Evolutionary conservation across 2,329 filamentous ascomycete genomes (phyloP), one percentile per base, ranked within the genome.

Genomic region (Colletotrichum sp.): DNA sequence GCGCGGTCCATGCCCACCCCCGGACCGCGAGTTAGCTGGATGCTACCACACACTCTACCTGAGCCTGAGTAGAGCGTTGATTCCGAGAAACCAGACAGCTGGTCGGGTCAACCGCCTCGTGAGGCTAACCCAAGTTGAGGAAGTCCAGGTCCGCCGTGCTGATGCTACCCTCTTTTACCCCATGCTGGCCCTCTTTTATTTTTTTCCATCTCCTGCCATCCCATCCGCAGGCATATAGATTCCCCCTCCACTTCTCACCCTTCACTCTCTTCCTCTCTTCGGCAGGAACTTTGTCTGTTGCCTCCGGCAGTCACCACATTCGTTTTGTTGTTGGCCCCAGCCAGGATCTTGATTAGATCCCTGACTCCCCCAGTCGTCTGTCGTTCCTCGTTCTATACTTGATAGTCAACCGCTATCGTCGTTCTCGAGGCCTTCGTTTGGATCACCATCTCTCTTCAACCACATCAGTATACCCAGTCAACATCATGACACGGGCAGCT

Each of bases 281-380:
- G 67, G 44, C 57, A 78, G 75, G 76, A 68, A 77, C 18, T 44
- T 67, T 30, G 15, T 71, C 66, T 76, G 75, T 78, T 76, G 60
- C 49, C 75, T 74, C 70, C 71, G 76, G 70, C 74, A 77, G 62
- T 76, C 67, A 76, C 36, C 66, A 78, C 76, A 71, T 67, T 77
- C 75, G 75, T 78, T 78, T 68, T 36, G 68, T 76, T 63, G 60
- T 75, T 75, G 71, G 75, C 36, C 59, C 44, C 55, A 73, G 34
- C 62, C 55, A 63, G 71, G 75, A 76, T 75, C 71, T 63, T 76
- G 62, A 71, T 75, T 67, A 71, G 71, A 75, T 66, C 65, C 71
- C 36, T 70, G 71, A 71, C 71, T 18, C 66, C 36, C 66, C 65
- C 59, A 52, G 36, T 68, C 57, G 44, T 59, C 68, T 36, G 59